Conservation (phyloP, 306 rosid species). For the Malus orientalis region DNA sequence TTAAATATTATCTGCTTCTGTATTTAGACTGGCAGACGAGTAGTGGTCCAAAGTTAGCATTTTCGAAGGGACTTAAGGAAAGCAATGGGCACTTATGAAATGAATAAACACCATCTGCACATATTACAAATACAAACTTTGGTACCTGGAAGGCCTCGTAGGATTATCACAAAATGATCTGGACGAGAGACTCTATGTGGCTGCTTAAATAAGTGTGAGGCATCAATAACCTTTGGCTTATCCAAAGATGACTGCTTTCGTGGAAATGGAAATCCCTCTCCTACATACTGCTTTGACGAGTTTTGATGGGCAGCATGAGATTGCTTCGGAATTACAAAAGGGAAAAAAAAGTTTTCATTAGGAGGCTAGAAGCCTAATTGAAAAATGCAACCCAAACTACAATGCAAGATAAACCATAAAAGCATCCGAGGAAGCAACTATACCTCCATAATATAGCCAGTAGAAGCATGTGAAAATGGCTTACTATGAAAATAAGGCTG, state of each 20-base stretch:
- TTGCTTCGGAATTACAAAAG: conserved; percentile 15
- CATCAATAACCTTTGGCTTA: conserved; percentile 40
- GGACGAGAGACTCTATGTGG: conserved; percentile 76
- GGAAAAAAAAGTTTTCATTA: not conserved
- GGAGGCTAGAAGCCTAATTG: not conserved
- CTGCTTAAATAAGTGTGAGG: conserved; percentile 50
- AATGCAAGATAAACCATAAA: not conserved
- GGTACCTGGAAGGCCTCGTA: conserved; percentile 93
- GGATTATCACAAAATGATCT: conserved; percentile 77
- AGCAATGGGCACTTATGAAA: not conserved
- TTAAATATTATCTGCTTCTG: not conserved
- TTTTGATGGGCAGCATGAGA: conserved; percentile 16
- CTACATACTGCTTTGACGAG: conserved; percentile 19
- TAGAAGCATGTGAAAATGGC: conserved; percentile 36
- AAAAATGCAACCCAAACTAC: not conserved
- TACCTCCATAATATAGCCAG: conserved; percentile 51
- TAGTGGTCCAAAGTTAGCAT: not conserved
- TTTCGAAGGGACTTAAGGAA: not conserved
- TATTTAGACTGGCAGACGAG: not conserved
- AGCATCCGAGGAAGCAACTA: conserved; percentile 1
- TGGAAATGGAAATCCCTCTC: conserved; percentile 32
- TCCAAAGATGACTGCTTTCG: conserved; percentile 24
- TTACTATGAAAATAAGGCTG: conserved; percentile 48
- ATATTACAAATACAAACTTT: not conserved
- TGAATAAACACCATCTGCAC: not conserved